These are phyloP conservation scores for Sugiyamaella valdiviana DNA, from an alignment of 805 yeast genomes.

Conservation along the genomic window DNA sequence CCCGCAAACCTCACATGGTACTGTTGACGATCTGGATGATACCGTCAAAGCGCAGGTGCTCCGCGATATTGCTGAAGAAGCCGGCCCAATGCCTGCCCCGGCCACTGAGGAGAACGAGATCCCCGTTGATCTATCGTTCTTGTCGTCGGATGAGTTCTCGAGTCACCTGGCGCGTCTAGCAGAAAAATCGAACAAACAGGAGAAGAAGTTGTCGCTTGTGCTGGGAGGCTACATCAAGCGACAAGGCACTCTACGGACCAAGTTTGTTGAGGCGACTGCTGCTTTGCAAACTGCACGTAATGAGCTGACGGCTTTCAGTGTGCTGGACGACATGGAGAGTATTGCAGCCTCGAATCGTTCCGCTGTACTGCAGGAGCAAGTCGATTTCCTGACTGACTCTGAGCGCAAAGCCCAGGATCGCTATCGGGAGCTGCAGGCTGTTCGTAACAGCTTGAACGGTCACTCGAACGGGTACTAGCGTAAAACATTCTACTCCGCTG, in stretches of 20 bases:
- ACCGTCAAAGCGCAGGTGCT: constrained; percentile 9
- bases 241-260: constrained; percentile 19
- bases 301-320: constrained; percentile 15
- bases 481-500: too few relatives aligned
- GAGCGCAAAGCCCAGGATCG: constrained; percentile 24
- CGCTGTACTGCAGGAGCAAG: constrained; percentile 23
- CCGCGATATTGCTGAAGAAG: constrained; percentile 16
- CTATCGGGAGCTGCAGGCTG: constrained; percentile 16
- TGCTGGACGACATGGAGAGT: constrained; percentile 19
- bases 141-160: background rate
- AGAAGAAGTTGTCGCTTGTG: constrained; percentile 26
- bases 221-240: constrained; percentile 35
- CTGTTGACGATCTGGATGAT: constrained; percentile 22
- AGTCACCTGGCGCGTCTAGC: constrained; percentile 13
- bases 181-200: constrained; percentile 28
- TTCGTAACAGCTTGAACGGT: background rate
- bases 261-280: constrained; percentile 18
- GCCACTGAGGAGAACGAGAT: background rate
- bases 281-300: constrained; percentile 11
- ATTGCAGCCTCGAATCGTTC: constrained; percentile 19
- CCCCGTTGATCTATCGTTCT: background rate
- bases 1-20: constrained; percentile 1
- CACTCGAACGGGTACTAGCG: background rate
- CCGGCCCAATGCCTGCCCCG: background rate
- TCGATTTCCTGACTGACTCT: constrained; percentile 19